Conservation (phyloP, 257 asterid genomes). For the Fraxinus americana region DNA sequence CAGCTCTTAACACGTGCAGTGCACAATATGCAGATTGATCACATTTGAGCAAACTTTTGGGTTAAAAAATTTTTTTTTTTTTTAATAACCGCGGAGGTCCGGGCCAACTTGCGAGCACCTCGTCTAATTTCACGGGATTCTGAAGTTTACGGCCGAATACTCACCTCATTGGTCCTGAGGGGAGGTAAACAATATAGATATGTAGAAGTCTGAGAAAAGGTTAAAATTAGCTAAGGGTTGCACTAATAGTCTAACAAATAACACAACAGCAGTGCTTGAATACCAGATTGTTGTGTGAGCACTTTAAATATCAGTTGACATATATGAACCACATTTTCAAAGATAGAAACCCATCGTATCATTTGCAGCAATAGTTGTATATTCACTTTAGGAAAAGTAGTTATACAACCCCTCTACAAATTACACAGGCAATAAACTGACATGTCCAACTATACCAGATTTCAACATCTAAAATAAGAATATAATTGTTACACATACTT, state of each 20-base stretch:
- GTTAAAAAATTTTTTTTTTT: too few species aligned
- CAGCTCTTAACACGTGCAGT: neutral
- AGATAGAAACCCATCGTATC: neutral
- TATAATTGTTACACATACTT: slow-evolving; percentile 24
- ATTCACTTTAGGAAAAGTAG: neutral
- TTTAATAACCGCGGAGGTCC: too few species aligned
- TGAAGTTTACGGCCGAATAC: too few species aligned
- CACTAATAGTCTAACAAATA: neutral
- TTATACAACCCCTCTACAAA: neutral
- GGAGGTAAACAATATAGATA: too few species aligned
- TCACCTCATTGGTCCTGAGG: too few species aligned
- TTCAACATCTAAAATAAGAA: neutral
- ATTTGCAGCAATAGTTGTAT: neutral
- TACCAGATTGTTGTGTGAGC: neutral
- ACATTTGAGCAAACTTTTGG: neutral
- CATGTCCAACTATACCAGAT: neutral
- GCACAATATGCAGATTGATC: slow-evolving; percentile 10
- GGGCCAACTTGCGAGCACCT: too few species aligned
- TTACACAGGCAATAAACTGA: neutral
- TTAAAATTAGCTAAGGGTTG: neutral
- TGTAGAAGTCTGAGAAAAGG: neutral
- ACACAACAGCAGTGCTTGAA: neutral
- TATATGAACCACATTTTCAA: neutral
- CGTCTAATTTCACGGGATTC: too few species aligned
- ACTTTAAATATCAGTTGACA: neutral